Evolutionary conservation across 306 rosid genomes (phyloP).

Genomic region (Vachellia pachyceras): DNA sequence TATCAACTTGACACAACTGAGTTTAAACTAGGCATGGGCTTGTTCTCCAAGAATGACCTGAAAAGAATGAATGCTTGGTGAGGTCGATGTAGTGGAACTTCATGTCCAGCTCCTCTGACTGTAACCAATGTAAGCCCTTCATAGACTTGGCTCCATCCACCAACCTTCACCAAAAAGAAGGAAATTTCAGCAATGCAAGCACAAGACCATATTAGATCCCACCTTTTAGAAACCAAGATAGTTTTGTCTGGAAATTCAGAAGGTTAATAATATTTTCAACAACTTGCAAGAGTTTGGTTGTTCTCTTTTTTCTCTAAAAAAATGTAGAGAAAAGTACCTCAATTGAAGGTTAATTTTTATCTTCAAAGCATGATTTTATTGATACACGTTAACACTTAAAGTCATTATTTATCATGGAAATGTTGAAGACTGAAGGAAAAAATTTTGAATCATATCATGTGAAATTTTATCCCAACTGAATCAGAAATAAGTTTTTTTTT

Average conservation of each 20-base stretch:
- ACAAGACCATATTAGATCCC: not conserved
- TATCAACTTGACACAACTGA: slow-evolving; percentile 34
- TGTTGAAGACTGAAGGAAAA: not conserved
- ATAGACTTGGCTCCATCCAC: slow-evolving; percentile 94
- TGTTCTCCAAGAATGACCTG: slow-evolving; percentile 85
- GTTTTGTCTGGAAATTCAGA: not conserved
- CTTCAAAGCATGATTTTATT: not conserved
- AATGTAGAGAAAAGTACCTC: not conserved
- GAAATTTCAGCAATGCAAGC: slow-evolving; percentile 31
- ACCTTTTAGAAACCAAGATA: not conserved
- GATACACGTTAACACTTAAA: not conserved
- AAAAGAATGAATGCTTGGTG: slow-evolving; percentile 87
- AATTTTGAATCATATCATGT: not conserved
- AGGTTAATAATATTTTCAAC: not conserved
- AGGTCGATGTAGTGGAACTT: slow-evolving; percentile 92
- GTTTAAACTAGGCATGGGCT: slow-evolving; percentile 69
- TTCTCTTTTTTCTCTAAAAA: not conserved
- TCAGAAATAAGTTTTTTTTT: not conserved
- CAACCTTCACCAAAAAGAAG: slow-evolving; percentile 60
- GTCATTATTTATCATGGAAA: not conserved
- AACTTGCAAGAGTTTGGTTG: not conserved
- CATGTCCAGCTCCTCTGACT: slow-evolving; percentile 91
- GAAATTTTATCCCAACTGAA: not conserved
- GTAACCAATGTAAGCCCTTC: slow-evolving; percentile 87
- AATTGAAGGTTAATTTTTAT: not conserved